Conservation (phyloP, 31 red algal species). For the Bonnemaisonia californica region DNA sequence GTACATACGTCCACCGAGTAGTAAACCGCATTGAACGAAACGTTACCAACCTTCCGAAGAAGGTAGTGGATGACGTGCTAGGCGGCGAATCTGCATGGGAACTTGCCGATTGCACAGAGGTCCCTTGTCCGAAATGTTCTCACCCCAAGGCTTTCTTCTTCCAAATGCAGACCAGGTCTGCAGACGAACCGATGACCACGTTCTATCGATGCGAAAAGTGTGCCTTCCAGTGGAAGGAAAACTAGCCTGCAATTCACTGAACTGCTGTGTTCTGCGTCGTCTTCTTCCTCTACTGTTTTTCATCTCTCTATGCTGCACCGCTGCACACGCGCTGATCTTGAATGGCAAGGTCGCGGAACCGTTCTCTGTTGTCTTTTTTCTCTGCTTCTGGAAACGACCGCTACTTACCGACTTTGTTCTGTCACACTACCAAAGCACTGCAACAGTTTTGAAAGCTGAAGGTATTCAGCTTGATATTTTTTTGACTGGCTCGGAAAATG, state of each 20-base stretch:
- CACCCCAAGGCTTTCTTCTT: constrained; percentile 80
- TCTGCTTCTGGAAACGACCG: constrained; percentile 61
- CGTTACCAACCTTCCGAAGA: constrained; percentile 54
- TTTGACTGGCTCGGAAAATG: constrained; percentile 51
- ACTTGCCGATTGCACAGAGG: constrained; percentile 59
- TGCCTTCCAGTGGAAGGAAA: constrained; percentile 93
- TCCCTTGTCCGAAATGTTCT: constrained; percentile 75
- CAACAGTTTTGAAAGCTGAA: constrained; percentile 1
- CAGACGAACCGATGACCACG: constrained; percentile 95
- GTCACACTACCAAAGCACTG: constrained; percentile 34
- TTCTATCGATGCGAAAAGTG: constrained; percentile 89
- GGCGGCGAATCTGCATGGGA: constrained; percentile 68
- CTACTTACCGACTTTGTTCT: constrained; percentile 66
- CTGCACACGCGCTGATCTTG: neutral
- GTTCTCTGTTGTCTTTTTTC: constrained; percentile 69
- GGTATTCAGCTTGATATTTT: constrained; percentile 54
- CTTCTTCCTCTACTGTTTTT: constrained; percentile 12
- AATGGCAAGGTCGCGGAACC: neutral
- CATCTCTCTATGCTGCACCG: neutral
- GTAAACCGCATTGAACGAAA: constrained; percentile 46
- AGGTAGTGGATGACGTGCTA: constrained; percentile 73
- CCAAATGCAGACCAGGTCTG: constrained; percentile 96
- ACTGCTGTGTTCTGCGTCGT: neutral
- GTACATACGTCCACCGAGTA: constrained; percentile 66
- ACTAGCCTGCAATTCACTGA: constrained; percentile 22